Evolutionary conservation across 805 yeast genomes (phyloP), one percentile per base, ranked within the genome.

Genomic region (Wickerhamiella sergipiensis): DNA sequence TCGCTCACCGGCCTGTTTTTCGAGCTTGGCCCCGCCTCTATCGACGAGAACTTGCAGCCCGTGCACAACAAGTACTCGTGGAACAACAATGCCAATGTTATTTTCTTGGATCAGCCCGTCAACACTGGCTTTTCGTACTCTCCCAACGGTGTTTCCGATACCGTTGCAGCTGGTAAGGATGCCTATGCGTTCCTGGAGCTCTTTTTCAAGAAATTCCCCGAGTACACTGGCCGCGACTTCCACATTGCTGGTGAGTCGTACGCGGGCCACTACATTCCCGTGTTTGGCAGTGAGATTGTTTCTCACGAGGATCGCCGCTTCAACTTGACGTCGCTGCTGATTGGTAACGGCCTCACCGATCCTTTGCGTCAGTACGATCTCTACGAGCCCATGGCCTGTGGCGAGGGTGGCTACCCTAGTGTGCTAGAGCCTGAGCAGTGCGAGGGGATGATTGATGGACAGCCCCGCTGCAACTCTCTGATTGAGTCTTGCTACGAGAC

Each of bases 301-400:
- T 71, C 77, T 40, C 86, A 84, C 61, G 68, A 67, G 42, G 82
- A 80, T 62, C 70, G 79, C 57, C 63, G 67, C 60, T 81, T 81
- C 68, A 75, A 83, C 60, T 74, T 86, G 60, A 72, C 81, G 6
- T 85, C 95, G 2, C 81, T 87, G 12, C 65, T 88, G 69, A 86
- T 88, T 62, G 96, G 96, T 62, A 88, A 88, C 65, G 96, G 96
- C 50, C 77, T 87, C 59, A 85, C 95, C 39, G 95, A 88, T 69
- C 82, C 94, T 9, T 76, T 83, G 64, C 74, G 78, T 55, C 95
- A 86, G 70, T 81, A 82, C 67, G 78, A 77, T 55, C 77, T 78
- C 68, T 85, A 83, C 66, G 81, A 83, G 64, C 95, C 94, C 67
- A 88, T 87, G 96, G 95, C 95, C 13, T 88, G 96, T 70, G 95